Base-by-base conservation (phyloP, 805 yeast species). In the Babjeviella inositovora region DNA sequence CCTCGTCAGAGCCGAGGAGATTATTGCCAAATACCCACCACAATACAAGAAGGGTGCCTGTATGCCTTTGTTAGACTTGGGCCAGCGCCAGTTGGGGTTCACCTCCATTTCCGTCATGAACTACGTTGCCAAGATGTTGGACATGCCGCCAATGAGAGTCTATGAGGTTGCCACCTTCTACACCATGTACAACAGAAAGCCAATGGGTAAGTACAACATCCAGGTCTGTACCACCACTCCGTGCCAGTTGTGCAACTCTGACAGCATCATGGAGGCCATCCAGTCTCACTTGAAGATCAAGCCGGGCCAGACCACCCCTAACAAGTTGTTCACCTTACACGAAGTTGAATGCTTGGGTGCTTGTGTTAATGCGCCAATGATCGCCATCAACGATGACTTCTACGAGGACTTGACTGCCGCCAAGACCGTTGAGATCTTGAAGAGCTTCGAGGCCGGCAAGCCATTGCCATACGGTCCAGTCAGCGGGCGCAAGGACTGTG, bases 321-420 rank as follows among this genome's bases (percentile, higher is more conserved):
- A 81, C 51, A 70, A 70, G 17, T 49, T 72, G 34, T 80, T 80
- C 58, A 76, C 92, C 10, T 53, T 80, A 32, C 80, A 77, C 39
- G 93, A 80, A 48, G 93, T 80, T 32, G 93, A 80, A 53, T 80
- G 93, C 52, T 65, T 79, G 23, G 93, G 93, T 28, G 93, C 93
- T 3, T 80, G 93, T 59, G 84, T 80, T 23, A 80, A 80, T 47
- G 93, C 79, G 6, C 93, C 93, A 25, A 80, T 80, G 81, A 57
- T 81, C 26, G 92, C 80, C 30, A 53, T 80, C 25, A 79, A 77
- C 47, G 93, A 80, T 50, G 84, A 75, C 43, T 80, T 57, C 51
- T 73, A 61, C 41, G 93, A 80, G 53, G 93, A 80, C 47, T 61
- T 80, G 49, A 74, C 85, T 17, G 59, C 70, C 13, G 75, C 73